Percentiles rank a stretch among this genome's conserved stretches.
These are phyloP conservation scores for Tetrahymena elliotti DNA, from an alignment of 73 alveolate genomes.

Conservation along the genomic window DNA sequence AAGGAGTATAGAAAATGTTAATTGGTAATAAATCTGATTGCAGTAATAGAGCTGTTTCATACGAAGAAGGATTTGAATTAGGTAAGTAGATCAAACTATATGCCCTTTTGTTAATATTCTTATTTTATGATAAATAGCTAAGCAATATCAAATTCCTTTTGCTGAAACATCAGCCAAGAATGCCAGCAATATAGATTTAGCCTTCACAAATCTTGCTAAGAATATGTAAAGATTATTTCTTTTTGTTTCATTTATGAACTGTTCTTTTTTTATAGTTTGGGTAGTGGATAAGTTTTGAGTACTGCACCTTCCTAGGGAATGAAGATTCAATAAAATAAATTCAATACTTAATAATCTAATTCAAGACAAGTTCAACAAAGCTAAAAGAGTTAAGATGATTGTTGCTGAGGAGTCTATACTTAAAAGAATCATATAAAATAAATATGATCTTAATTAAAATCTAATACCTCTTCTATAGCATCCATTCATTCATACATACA, in stretches of 20 bases:
- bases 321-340: neutral
- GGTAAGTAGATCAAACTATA: neutral
- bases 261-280: neutral
- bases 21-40: conserved; percentile 89
- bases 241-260: neutral
- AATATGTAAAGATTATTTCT: neutral
- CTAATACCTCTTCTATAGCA: neutral
- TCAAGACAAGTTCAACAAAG: neutral
- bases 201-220: conserved; percentile 33
- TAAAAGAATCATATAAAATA: neutral
- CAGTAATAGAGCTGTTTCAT: conserved; percentile 62
- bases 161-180: conserved; percentile 38
- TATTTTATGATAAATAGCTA: neutral
- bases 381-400: neutral
- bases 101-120: neutral
- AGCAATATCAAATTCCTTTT: conserved; percentile 10
- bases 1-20: conserved; percentile 68
- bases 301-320: neutral
- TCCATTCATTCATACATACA: no score
- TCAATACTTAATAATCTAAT: neutral
- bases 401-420: neutral
- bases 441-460: neutral
- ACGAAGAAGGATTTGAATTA: conserved; percentile 70
- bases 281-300: neutral
- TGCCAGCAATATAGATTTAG: conserved; percentile 33